Percentiles rank a stretch among this genome's conserved stretches.
Evolutionary conservation across 768 basidiomycete species (phyloP).

Genomic region (Lactarius evosmus): DNA sequence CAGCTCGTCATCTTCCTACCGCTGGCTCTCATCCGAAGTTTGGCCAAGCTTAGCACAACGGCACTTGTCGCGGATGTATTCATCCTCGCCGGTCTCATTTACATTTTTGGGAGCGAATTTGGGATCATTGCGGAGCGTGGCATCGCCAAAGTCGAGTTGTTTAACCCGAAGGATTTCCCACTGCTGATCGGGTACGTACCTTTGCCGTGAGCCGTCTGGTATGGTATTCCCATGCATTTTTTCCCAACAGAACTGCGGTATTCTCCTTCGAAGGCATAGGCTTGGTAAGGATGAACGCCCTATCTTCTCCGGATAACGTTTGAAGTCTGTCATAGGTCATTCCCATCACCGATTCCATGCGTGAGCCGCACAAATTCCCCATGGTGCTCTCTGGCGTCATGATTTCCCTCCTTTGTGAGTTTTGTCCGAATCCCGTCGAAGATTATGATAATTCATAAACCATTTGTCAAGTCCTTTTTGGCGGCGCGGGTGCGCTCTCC

Average conservation of each 20-base stretch:
- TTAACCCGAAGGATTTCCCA: constrained; percentile 88
- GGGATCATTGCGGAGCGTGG: constrained; percentile 63
- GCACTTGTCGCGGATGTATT: constrained; percentile 93
- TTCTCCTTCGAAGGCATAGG: constrained; percentile 99
- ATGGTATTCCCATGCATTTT: constrained; percentile 9
- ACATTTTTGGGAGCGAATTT: constrained; percentile 87
- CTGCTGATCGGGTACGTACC: constrained; percentile 78
- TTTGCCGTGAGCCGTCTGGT: neutral
- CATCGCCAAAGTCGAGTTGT: constrained; percentile 74
- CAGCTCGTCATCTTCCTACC: constrained; percentile 89
- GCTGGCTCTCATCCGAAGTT: constrained; percentile 81
- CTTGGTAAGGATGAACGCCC: constrained; percentile 49
- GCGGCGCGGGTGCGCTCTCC: constrained; percentile 80
- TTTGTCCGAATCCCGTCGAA: constrained; percentile 10
- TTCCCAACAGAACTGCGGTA: constrained; percentile 76
- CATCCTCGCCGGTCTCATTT: constrained; percentile 83
- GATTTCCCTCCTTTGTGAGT: constrained; percentile 71
- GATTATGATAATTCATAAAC: neutral
- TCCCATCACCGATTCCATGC: constrained; percentile 97
- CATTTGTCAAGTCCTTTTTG: constrained; percentile 63
- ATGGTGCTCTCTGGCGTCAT: constrained; percentile 85
- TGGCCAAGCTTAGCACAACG: constrained; percentile 91
- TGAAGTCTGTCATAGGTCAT: constrained; percentile 53
- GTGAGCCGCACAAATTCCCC: constrained; percentile 92
- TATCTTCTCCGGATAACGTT: neutral